Percentiles rank a stretch among this genome's conserved stretches.
These are phyloP conservation scores for Zygnema circumcarinatum DNA, from an alignment of 139 green algal species.

Conservation along the genomic window DNA sequence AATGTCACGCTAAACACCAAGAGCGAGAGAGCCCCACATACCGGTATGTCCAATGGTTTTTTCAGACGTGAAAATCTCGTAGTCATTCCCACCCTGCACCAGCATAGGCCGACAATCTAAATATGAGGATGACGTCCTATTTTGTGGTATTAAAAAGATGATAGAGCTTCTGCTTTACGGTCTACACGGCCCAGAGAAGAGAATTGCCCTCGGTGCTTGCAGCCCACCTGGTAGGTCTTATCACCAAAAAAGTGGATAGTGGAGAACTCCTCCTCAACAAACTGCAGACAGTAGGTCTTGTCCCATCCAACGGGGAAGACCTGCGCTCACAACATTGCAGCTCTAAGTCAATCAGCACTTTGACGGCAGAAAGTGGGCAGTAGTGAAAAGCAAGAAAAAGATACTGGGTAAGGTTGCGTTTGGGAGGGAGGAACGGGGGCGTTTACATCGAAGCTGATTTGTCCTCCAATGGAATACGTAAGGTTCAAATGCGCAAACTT, in stretches of 20 bases:
- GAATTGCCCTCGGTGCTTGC: constrained; percentile 13
- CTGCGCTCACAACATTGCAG: constrained; percentile 26
- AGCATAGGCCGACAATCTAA: constrained; percentile 7
- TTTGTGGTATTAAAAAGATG: not conserved
- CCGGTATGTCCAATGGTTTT: constrained; percentile 93
- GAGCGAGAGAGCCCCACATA: no score
- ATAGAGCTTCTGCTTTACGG: constrained; percentile 3
- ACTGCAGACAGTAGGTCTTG: constrained; percentile 99
- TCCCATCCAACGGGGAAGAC: constrained; percentile 89
- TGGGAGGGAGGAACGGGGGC: no score
- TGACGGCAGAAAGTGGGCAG: not conserved
- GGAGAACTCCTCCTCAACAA: constrained; percentile 87
- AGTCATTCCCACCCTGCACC: constrained; percentile 95
- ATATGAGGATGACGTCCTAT: not conserved
- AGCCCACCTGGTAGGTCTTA: constrained; percentile 90
- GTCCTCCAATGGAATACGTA: constrained; percentile 94
- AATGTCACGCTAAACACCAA: no score
- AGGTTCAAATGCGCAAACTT: constrained; percentile 90
- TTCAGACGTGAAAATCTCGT: constrained; percentile 91
- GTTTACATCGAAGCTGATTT: constrained; percentile 97
- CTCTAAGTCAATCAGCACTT: not conserved
- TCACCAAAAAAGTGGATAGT: constrained; percentile 99
- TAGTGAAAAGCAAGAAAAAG: not conserved
- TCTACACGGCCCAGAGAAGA: not conserved
- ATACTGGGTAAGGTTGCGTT: not conserved